phyloP scores from a whole-genome alignment of 2,329 filamentous ascomycete genomes.

The Botrytis medusae region DNA sequence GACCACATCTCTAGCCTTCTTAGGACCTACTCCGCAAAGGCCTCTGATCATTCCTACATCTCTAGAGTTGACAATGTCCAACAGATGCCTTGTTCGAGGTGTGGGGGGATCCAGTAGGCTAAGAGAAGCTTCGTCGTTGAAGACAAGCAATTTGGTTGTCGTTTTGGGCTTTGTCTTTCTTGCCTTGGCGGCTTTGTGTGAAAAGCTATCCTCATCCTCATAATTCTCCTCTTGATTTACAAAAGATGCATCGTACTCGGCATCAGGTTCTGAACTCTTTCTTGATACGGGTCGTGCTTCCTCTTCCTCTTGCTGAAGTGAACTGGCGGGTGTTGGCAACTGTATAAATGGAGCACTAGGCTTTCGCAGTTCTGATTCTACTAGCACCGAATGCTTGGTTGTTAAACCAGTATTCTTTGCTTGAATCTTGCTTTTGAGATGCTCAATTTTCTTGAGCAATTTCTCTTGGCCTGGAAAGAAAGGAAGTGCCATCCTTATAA shows the following conservation, averaged over 20 bases:
- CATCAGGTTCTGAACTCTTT: constrained; percentile 33
- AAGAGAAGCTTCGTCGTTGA: constrained; percentile 43
- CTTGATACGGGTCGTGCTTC: constrained; percentile 33
- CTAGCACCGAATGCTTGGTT: constrained; percentile 4
- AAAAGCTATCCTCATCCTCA: constrained; percentile 40
- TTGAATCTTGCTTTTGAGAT: constrained; percentile 54
- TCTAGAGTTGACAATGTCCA: constrained; percentile 72
- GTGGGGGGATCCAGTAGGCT: constrained; percentile 43
- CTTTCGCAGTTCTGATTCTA: constrained; percentile 27
- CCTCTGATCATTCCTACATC: constrained; percentile 64
- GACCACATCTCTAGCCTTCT: constrained; percentile 64
- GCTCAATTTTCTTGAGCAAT: constrained; percentile 67
- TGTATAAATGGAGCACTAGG: constrained; percentile 31
- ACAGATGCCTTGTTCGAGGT: constrained; percentile 57
- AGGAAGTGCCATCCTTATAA: constrained; percentile 67
- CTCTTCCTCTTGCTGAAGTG: constrained; percentile 29
- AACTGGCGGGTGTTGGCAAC: constrained; percentile 30
- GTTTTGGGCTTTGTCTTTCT: constrained; percentile 39
- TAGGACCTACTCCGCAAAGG: constrained; percentile 69
- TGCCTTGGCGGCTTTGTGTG: constrained; percentile 36
- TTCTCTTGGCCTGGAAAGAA: constrained; percentile 87
- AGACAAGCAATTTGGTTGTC: constrained; percentile 37
- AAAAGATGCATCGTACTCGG: constrained; percentile 40
- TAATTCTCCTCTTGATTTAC: constrained; percentile 45
- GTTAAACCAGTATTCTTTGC: constrained; percentile 39